Base-by-base conservation (phyloP, 2,329 filamentous ascomycete species). In the Monosporascus sp. region DNA sequence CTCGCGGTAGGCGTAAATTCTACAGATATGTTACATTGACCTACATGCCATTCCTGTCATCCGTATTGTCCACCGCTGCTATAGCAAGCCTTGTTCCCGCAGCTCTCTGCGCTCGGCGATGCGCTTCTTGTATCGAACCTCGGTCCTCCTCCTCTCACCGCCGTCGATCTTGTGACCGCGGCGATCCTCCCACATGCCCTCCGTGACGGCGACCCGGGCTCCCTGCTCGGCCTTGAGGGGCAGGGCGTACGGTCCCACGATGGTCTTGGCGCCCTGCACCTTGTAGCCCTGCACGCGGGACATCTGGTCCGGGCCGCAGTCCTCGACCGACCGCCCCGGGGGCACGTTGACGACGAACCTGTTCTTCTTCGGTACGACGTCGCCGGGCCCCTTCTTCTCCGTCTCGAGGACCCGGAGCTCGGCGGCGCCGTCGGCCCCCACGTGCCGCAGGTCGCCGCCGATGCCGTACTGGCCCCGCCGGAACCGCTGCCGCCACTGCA, bases 121-220 rank as follows among this genome's bases (percentile, higher is more conserved):
- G 60, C 87, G 82, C 74, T 85, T 87, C 85, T 96, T 96, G 63
- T 92, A 91, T 64, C 89, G 81, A 50, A 97, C 86, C 75, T 96
- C 87, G 17, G 88, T 89, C 70, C 82, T 85, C 72, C 94, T 84
- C 70, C 94, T 86, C 79, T 99, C 94, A 78, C 94, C 94, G 67
- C 94, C 94, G 72, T 97, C 92, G 61, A 99, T 86, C 85, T 97
- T 97, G 66, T 85, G 84, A 28, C 94, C 93, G 64, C 86, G 81
- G 68, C 81, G 86, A 65, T 91, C 79, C 76, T 97, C 93, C 94
- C 93, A 97, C 77, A 97, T 87, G 9, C 93, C 91, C 70, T 97
- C 92, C 53, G 86, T 84, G 22, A 89, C 80, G 58, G 79, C 78
- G 61, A 97, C 78, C 50, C 79, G 77, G 11, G 86, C 89, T 8